These are phyloP conservation scores for Populus ilicifolia DNA, from an alignment of 345 rosid species.

Conservation along the genomic window DNA sequence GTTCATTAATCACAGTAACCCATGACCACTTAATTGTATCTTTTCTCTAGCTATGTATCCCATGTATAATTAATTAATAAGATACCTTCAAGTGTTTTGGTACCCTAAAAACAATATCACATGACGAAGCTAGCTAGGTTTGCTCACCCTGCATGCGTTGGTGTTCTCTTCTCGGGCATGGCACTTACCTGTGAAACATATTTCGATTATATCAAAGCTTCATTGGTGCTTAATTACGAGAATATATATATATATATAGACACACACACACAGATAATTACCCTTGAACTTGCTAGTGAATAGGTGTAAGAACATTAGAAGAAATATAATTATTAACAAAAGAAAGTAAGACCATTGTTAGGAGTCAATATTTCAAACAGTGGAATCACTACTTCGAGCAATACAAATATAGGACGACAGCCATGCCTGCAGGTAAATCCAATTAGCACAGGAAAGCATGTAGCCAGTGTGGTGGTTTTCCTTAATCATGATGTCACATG, in stretches of 20 bases:
- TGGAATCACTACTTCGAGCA: neutral
- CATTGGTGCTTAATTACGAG: neutral
- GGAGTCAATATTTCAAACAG: neutral
- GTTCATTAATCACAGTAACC: neutral
- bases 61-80: neutral
- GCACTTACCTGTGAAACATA: neutral
- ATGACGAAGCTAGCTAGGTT: neutral
- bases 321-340: neutral
- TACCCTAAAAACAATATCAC: neutral
- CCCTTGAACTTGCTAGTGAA: no score
- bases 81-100: neutral
- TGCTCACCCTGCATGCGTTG: neutral
- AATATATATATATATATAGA: neutral
- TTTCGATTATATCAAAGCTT: neutral
- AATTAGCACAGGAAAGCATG: neutral
- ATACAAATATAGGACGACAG: neutral
- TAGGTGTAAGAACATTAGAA: neutral
- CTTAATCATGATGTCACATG: slow-evolving; percentile 39
- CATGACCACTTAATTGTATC: neutral
- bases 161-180: neutral
- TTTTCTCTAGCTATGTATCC: neutral
- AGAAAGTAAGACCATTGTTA: neutral
- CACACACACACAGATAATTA: no score
- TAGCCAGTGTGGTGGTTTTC: slow-evolving; percentile 2
- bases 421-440: neutral